Conservation (phyloP, 371 early-diverging fungal species). For the Smittium mucronatum region DNA sequence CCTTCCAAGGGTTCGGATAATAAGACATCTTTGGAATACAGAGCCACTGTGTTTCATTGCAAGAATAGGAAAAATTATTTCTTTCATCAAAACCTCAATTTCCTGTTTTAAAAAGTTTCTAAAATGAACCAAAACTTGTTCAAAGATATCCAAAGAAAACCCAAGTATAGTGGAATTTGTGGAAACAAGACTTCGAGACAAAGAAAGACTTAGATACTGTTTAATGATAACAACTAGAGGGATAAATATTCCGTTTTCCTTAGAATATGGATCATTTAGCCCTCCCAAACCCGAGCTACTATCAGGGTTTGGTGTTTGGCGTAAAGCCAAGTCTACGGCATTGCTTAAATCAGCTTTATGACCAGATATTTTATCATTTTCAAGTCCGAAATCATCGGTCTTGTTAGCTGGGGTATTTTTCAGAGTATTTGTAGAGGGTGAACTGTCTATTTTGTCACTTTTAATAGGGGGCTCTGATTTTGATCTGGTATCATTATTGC, state of each 20-base stretch:
- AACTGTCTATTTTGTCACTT: neutral
- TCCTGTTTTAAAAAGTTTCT: slow-evolving; percentile 54
- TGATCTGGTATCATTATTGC: neutral
- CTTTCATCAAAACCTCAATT: slow-evolving; percentile 58
- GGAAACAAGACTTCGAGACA: slow-evolving; percentile 65
- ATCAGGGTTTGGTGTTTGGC: neutral
- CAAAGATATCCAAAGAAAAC: slow-evolving; percentile 66
- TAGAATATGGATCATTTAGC: neutral
- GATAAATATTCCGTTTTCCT: slow-evolving; percentile 13
- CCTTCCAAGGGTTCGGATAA: slow-evolving; percentile 37
- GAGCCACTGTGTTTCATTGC: slow-evolving; percentile 43
- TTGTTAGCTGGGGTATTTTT: neutral
- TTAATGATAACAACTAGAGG: slow-evolving; percentile 70
- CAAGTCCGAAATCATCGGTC: neutral
- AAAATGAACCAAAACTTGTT: slow-evolving; percentile 51
- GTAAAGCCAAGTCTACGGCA: slow-evolving; percentile 6
- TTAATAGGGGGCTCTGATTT: neutral
- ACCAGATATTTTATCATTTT: neutral
- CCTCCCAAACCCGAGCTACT: neutral
- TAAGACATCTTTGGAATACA: slow-evolving; percentile 26
- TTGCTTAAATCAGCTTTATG: neutral
- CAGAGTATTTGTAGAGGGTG: neutral
- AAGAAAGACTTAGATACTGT: slow-evolving; percentile 64
- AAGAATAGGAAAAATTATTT: slow-evolving; percentile 53
- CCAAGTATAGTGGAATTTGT: slow-evolving; percentile 70